Conservation (phyloP, 345 rosid species). For the Diplotaxis tenuifolia region DNA sequence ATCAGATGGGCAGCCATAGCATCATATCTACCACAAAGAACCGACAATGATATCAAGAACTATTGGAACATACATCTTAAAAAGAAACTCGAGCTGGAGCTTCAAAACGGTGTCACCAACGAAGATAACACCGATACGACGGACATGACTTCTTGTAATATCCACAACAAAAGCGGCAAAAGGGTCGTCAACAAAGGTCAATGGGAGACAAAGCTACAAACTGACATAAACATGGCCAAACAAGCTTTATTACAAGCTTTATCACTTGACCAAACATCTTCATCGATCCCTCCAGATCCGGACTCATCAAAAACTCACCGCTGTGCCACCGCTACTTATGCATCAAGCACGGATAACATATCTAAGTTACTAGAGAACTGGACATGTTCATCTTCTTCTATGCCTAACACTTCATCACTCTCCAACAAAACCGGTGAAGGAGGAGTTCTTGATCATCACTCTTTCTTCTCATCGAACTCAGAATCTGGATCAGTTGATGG, state of each 20-base stretch:
- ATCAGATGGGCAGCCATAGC: constrained; percentile 99
- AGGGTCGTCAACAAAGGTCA: neutral
- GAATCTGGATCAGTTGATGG: constrained; percentile 45
- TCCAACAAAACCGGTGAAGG: constrained; percentile 36
- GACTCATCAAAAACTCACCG: neutral
- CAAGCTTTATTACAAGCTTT: neutral
- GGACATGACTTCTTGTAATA: constrained; percentile 3
- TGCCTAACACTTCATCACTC: neutral
- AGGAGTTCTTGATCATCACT: constrained; percentile 44
- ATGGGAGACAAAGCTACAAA: neutral
- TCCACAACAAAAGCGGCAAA: neutral
- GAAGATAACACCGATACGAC: constrained; percentile 14
- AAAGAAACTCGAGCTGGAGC: constrained; percentile 56
- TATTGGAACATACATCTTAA: constrained; percentile 92
- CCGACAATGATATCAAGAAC: constrained; percentile 92
- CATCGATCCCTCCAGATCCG: neutral
- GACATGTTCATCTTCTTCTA: neutral
- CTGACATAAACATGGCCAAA: neutral
- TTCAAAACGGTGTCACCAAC: constrained; percentile 13
- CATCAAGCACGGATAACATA: neutral
- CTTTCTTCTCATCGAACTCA: constrained; percentile 56
- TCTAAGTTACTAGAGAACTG: neutral
- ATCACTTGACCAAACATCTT: neutral
- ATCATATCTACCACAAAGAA: constrained; percentile 93
- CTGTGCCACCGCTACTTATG: neutral